A percentile compares a stretch with the other conserved stretches of the same genome.
Conservation (phyloP, 495 filamentous ascomycete species). For the Tetracladium marchalianum region DNA sequence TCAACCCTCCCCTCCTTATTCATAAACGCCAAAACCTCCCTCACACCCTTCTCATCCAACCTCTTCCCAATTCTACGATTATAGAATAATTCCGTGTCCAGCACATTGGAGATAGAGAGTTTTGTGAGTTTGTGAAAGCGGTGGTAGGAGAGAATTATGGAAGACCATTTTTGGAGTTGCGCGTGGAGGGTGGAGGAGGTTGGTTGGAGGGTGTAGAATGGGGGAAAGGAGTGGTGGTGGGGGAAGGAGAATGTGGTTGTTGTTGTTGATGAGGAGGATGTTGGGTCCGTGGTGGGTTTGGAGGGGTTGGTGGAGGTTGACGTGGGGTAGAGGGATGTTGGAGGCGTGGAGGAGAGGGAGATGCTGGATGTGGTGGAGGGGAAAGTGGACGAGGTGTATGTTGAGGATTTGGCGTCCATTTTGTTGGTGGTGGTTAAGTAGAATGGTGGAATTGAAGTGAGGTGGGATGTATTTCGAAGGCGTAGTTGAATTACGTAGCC, state of each 20-base stretch:
- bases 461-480: too few relatives aligned
- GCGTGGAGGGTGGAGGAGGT: conserved; percentile 63
- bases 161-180: conserved; percentile 76
- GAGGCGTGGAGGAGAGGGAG: background rate
- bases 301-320: conserved; percentile 5
- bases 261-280: background rate
- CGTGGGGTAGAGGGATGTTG: background rate
- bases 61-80: conserved; percentile 43
- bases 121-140: conserved; percentile 62
- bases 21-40: conserved; percentile 68
- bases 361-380: background rate
- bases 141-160: conserved; percentile 80
- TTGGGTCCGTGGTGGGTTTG: background rate
- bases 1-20: conserved; percentile 57
- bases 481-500: too few relatives aligned
- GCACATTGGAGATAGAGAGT: conserved; percentile 52
- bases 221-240: conserved; percentile 52
- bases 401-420: background rate
- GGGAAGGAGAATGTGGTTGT: conserved; percentile 29
- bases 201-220: conserved; percentile 73
- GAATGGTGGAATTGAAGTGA: too few relatives aligned
- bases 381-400: conserved; percentile 5
- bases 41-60: conserved; percentile 50
- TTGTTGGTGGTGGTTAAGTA: too few relatives aligned
- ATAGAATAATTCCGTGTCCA: conserved; percentile 41